A percentile compares a stretch with the other conserved stretches of the same genome.
Conservation (phyloP, 306 rosid species). For the Gleditsia sinensis region DNA sequence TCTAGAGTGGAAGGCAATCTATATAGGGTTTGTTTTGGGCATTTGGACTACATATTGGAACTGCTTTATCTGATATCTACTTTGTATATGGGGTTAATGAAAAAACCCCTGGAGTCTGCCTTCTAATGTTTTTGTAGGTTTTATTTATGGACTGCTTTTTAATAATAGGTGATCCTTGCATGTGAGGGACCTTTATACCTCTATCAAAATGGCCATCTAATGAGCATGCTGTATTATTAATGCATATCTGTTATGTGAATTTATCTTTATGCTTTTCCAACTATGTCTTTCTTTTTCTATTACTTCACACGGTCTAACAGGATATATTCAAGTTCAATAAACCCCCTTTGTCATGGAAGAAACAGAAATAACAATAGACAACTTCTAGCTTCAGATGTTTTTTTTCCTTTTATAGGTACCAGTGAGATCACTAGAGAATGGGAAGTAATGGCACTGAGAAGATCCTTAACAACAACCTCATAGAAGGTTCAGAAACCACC, state of each 20-base stretch:
- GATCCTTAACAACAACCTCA: slow-evolving; percentile 39
- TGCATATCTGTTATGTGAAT: background rate
- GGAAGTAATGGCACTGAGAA: slow-evolving; percentile 56
- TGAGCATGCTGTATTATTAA: slow-evolving; percentile 11
- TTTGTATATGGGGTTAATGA: slow-evolving; percentile 3
- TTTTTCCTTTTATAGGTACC: slow-evolving; percentile 35
- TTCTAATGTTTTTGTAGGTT: slow-evolving; percentile 1
- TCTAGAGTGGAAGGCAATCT: too few relatives aligned
- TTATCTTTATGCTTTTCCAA: slow-evolving; percentile 18
- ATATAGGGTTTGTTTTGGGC: too few relatives aligned
- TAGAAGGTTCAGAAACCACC: slow-evolving; percentile 68
- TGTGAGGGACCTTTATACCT: slow-evolving; percentile 13
- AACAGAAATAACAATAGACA: background rate
- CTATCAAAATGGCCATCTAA: slow-evolving; percentile 5
- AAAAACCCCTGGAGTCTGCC: slow-evolving; percentile 25
- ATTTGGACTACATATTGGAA: too few relatives aligned
- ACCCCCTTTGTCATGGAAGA: slow-evolving; percentile 25
- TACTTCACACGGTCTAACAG: slow-evolving; percentile 9
- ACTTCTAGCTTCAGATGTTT: background rate
- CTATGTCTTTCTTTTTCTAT: slow-evolving; percentile 19
- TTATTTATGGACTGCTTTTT: background rate
- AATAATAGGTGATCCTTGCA: background rate
- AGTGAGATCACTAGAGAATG: slow-evolving; percentile 55
- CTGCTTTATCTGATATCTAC: background rate
- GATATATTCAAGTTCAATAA: slow-evolving; percentile 11